Evolutionary conservation across 257 asterid species (phyloP), one percentile per base, ranked within the genome.

Genomic region (Penstemon davidsonii): DNA sequence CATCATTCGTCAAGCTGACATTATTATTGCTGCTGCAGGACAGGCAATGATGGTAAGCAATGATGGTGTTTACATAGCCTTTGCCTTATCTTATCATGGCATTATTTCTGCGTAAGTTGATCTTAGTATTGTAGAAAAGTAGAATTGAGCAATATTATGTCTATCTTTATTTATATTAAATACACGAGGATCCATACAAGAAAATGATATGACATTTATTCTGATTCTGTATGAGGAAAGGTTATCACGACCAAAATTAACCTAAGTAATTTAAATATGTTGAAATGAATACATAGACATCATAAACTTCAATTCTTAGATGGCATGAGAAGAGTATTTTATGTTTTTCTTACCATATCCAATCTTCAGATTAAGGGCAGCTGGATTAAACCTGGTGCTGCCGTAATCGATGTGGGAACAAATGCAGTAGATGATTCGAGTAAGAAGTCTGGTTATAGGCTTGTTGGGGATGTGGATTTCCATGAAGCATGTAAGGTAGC

Each of bases 361-460:
- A 62, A 62, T 60, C 51, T 55, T 62, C 83, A 93, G 99, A 85
- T 93, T 55, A 88, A 93, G 75, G 99, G 97, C 51, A 90, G 91
- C 79, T 93, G 99, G 99, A 88, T 93, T 50, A 93, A 93, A 69
- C 96, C 99, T 1, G 99, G 97, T 66, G 99, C 99, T 64, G 95
- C 99, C 5, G 95, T 93, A n/a, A 86, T 93, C 25, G 99, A 93
- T 9, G 97, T 93, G 65, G 97, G 99, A 55, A 93, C 92, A 6
- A 93, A 93, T 71, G 89, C 95, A 1, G 85, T 93, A 19, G 96
- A 90, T 62, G 99, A 90, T 70, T 81, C 89, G 5, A 84, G 80
- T 36, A 93, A 74, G 82, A 93, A 88, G 66, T 72, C 96, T 19
- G 96, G 99, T 46, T 93, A 93, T 45, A 81, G 96, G 79, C 95